Conservation (phyloP, 768 basidiomycete species). For the Lentinula aciculospora region DNA sequence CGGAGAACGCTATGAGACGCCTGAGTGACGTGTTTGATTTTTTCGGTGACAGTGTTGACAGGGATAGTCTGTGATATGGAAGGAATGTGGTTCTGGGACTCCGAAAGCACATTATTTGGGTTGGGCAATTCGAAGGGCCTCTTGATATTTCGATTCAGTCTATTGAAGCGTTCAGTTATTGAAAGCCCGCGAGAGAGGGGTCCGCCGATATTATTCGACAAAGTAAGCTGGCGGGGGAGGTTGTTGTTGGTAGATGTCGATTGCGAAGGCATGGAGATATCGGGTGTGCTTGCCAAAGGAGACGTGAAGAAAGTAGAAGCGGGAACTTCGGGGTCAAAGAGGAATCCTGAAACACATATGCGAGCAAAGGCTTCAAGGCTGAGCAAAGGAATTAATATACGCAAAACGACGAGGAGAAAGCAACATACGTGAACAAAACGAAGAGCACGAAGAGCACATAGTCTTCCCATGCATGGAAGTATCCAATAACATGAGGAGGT, state of each 20-base stretch:
- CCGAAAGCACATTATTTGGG: slow-evolving; percentile 9
- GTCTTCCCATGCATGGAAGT: slow-evolving; percentile 90
- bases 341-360: slow-evolving; percentile 83
- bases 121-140: slow-evolving; percentile 47
- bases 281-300: background rate
- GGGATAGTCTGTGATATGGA: slow-evolving; percentile 23
- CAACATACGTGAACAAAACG: slow-evolving; percentile 74
- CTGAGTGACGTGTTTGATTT: slow-evolving; percentile 16
- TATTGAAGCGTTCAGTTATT: slow-evolving; percentile 38
- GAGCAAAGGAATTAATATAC: background rate
- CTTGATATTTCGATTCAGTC: slow-evolving; percentile 39
- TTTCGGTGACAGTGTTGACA: slow-evolving; percentile 26
- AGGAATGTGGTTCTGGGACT: slow-evolving; percentile 18
- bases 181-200: slow-evolving; percentile 40
- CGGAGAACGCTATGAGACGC: slow-evolving; percentile 20
- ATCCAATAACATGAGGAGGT: slow-evolving; percentile 49
- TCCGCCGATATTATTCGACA: slow-evolving; percentile 18
- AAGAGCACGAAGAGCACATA: slow-evolving; percentile 81
- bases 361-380: slow-evolving; percentile 85
- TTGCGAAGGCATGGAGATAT: slow-evolving; percentile 11
- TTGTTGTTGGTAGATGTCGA: slow-evolving; percentile 16
- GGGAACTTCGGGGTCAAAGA: slow-evolving; percentile 77
- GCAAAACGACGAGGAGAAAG: slow-evolving; percentile 6
- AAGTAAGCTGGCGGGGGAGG: slow-evolving; percentile 16
- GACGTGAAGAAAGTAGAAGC: slow-evolving; percentile 43